phyloP scores from a whole-genome alignment of 169 alveolate species.

The Plasmodium yoelii region DNA sequence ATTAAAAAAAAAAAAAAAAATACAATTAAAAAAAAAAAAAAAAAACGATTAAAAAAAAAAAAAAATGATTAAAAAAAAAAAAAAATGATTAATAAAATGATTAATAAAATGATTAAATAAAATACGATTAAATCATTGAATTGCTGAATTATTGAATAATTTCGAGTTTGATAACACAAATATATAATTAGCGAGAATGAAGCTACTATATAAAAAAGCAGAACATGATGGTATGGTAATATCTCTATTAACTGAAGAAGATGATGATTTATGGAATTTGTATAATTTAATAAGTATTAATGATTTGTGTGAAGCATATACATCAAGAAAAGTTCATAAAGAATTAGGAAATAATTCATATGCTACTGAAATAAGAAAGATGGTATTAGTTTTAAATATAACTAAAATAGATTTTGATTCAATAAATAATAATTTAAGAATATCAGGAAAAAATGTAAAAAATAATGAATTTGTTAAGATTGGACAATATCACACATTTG shows the following conservation, averaged over 20 bases:
- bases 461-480: conserved; percentile 76
- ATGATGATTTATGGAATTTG: conserved; percentile 85
- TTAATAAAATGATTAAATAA: too few relatives aligned
- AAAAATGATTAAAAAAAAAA: too few relatives aligned
- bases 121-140: too few relatives aligned
- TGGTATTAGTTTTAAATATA: conserved; percentile 12
- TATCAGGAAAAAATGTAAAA: conserved; percentile 81
- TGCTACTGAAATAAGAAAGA: conserved; percentile 56
- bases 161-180: too few relatives aligned
- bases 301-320: conserved; percentile 77
- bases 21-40: too few relatives aligned
- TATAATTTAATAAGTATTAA: conserved; percentile 80
- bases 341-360: conserved; percentile 57
- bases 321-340: conserved; percentile 77
- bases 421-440: conserved; percentile 78
- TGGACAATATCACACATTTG: conserved; percentile 86
- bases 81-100: too few relatives aligned
- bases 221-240: conserved; percentile 31
- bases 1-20: too few relatives aligned
- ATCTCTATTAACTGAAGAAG: conserved; percentile 71
- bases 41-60: too few relatives aligned
- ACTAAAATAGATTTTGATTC: conserved; percentile 79
- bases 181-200: conserved; percentile 5
- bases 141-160: too few relatives aligned
- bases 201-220: conserved; percentile 34